These are phyloP conservation scores for Anacardium occidentale DNA, from an alignment of 345 rosid species.

Conservation along the genomic window DNA sequence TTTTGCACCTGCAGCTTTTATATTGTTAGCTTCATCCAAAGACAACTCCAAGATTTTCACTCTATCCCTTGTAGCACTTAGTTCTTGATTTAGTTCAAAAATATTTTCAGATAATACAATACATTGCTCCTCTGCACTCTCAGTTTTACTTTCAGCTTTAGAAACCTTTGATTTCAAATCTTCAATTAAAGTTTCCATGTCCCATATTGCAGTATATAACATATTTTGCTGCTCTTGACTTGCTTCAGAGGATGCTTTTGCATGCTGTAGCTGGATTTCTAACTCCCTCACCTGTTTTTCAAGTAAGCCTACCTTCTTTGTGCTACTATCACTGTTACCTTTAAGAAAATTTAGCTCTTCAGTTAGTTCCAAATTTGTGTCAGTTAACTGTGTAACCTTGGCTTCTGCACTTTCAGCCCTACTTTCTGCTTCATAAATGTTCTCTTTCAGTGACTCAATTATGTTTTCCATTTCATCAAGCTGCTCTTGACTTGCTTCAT, in stretches of 20 bases:
- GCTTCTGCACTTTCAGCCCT: slow-evolving; percentile 69
- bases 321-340: slow-evolving; percentile 49
- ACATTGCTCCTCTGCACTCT: slow-evolving; percentile 74
- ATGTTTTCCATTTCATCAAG: slow-evolving; percentile 66
- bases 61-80: slow-evolving; percentile 49
- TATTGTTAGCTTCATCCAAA: slow-evolving; percentile 51
- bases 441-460: slow-evolving; percentile 66
- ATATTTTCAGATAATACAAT: slow-evolving; percentile 59
- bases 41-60: slow-evolving; percentile 49
- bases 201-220: slow-evolving; percentile 98
- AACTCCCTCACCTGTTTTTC: slow-evolving; percentile 81
- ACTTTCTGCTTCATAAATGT: slow-evolving; percentile 58
- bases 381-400: slow-evolving; percentile 62
- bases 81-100: slow-evolving; percentile 57
- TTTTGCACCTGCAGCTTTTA: slow-evolving; percentile 51
- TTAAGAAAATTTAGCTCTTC: slow-evolving; percentile 85
- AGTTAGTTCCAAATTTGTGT: slow-evolving; percentile 65
- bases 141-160: slow-evolving; percentile 76
- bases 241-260: slow-evolving; percentile 73
- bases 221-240: slow-evolving; percentile 92
- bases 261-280: slow-evolving; percentile 66
- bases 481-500: slow-evolving; percentile 65
- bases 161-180: slow-evolving; percentile 88
- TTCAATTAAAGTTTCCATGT: slow-evolving; percentile 93
- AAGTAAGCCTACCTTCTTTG: slow-evolving; percentile 66